These are phyloP conservation scores for Dispira simplex DNA, from an alignment of 192 early-diverging fungal species.

Conservation along the genomic window DNA sequence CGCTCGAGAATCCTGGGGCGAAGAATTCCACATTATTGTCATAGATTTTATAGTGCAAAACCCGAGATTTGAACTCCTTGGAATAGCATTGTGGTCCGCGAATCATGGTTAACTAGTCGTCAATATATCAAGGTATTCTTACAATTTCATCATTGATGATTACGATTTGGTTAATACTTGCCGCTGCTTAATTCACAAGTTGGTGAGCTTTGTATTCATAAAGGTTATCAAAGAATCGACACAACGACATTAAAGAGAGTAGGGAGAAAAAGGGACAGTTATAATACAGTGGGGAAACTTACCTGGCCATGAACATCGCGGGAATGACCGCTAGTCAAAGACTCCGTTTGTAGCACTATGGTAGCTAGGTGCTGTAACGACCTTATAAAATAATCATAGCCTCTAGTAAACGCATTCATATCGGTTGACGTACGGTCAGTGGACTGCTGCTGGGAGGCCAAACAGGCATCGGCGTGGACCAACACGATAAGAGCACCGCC, in stretches of 20 bases:
- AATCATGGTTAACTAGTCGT: background rate
- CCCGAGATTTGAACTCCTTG: background rate
- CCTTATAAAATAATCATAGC: conserved; percentile 7
- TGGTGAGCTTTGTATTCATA: background rate
- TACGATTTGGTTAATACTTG: background rate
- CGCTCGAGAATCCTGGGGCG: conserved; percentile 3
- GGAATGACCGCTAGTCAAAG: conserved; percentile 7
- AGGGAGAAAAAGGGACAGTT: background rate
- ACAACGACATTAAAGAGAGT: no score
- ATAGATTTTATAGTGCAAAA: conserved; percentile 6
- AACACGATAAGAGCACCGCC: background rate
- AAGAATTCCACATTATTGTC: conserved; percentile 12
- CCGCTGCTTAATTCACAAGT: background rate
- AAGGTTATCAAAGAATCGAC: background rate
- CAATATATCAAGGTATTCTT: background rate
- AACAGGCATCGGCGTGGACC: background rate
- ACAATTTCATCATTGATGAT: background rate
- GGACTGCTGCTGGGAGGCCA: background rate
- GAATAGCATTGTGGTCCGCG: conserved; percentile 7
- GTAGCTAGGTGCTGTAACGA: background rate
- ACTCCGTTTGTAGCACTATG: background rate
- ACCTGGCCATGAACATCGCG: conserved; percentile 11
- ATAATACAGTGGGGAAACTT: background rate
- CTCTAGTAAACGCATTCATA: background rate
- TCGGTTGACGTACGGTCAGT: background rate